Evolutionary conservation across 768 basidiomycete genomes (phyloP).

Genomic region (Leucocoprinus sp.): DNA sequence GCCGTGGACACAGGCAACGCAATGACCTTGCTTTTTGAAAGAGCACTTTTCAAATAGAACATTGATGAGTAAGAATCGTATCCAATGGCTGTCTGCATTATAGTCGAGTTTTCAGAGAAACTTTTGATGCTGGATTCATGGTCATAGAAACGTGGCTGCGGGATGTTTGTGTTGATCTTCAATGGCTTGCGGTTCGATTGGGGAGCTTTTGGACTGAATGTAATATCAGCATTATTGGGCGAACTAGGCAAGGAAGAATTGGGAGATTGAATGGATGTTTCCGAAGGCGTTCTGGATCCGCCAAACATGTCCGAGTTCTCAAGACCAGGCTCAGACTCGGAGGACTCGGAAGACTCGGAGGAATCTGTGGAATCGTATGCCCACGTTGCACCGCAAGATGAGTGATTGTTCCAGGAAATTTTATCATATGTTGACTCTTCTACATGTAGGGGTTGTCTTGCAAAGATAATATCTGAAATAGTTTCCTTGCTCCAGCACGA

Average conservation of each 20-base stretch:
- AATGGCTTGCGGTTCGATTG: conserved; percentile 28
- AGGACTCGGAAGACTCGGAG: conserved; percentile 18
- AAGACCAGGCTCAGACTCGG: conserved; percentile 20
- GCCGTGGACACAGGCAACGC: conserved; percentile 29
- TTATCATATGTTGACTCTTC: conserved; percentile 33
- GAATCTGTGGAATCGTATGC: conserved; percentile 44
- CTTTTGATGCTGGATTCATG: conserved; percentile 33
- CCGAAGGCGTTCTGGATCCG: conserved; percentile 36
- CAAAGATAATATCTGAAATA: conserved; percentile 39
- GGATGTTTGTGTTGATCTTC: conserved; percentile 51
- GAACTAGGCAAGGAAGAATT: conserved; percentile 47
- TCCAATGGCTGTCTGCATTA: conserved; percentile 73
- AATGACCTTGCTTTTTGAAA: conserved; percentile 30
- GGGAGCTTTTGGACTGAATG: conserved; percentile 29
- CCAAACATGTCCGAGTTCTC: conserved; percentile 32
- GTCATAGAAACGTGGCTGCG: conserved; percentile 39
- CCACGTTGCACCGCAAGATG: conserved; percentile 46
- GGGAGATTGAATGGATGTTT: conserved; percentile 42
- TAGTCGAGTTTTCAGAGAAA: conserved; percentile 46
- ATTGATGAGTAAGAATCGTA: conserved; percentile 51
- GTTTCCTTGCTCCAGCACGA: conserved; percentile 60
- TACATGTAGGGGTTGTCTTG: conserved; percentile 24
- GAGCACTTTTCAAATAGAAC: conserved; percentile 42
- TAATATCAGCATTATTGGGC: conserved; percentile 41
- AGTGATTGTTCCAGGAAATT: conserved; percentile 31